These are phyloP conservation scores for Ophiosphaerella korrae DNA, from an alignment of 2,329 filamentous ascomycete genomes.

Conservation along the genomic window DNA sequence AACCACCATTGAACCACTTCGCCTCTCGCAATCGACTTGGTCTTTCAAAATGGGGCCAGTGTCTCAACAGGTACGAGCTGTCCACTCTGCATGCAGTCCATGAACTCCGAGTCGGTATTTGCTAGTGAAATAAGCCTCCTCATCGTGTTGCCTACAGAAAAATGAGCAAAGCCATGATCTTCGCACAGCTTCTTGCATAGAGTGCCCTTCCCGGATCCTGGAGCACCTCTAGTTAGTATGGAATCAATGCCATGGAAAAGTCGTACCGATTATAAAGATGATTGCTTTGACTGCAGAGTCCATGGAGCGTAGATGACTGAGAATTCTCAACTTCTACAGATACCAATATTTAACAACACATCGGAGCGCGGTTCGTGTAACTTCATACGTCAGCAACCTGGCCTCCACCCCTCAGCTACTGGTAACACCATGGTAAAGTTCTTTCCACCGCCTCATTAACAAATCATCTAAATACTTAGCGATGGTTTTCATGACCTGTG, in stretches of 20 bases:
- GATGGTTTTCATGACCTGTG: no score
- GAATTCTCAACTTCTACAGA: no score
- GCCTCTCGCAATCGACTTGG: background rate
- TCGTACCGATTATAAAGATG: constrained; percentile 3
- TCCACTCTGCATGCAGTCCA: background rate
- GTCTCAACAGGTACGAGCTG: constrained; percentile 2
- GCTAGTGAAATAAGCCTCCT: constrained; percentile 1
- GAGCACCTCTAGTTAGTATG: constrained; percentile 26
- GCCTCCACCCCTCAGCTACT: no score
- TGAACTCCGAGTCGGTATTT: background rate
- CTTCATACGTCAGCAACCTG: no score
- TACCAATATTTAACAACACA: no score
- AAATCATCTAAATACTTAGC: no score
- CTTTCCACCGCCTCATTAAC: no score
- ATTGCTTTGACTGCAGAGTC: no score
- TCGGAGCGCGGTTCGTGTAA: no score
- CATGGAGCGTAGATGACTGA: no score
- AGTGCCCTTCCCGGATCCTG: constrained; percentile 43
- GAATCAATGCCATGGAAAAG: background rate
- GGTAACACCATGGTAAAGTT: no score
- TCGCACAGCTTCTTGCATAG: constrained; percentile 27
- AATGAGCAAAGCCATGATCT: constrained; percentile 23
- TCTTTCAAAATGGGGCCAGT: background rate
- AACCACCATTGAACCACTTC: background rate
- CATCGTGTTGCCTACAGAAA: constrained; percentile 35